Percentiles rank a stretch among this genome's conserved stretches.
Evolutionary conservation across 2,329 filamentous ascomycete species (phyloP).

Genomic region (Pseudogymnoascus sp.): DNA sequence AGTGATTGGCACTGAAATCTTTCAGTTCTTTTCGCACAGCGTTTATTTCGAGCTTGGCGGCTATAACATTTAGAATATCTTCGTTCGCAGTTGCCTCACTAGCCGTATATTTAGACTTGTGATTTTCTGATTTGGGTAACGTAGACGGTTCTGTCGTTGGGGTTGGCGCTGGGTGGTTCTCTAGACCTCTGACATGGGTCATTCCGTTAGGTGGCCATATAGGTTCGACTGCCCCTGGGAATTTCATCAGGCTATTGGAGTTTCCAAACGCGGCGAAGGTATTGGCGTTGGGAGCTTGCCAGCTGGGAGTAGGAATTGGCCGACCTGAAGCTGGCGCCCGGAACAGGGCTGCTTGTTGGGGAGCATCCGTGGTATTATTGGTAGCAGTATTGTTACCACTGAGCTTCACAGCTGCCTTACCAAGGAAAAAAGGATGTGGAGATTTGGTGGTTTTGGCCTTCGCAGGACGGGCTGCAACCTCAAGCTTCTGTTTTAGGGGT

Average conservation of each 20-base stretch:
- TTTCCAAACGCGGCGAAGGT: slow-evolving; percentile 12
- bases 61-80: slow-evolving; percentile 23
- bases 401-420: slow-evolving; percentile 38
- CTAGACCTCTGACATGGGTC: slow-evolving; percentile 52
- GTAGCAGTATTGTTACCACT: slow-evolving; percentile 21
- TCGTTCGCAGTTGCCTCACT: slow-evolving; percentile 21
- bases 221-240: slow-evolving; percentile 59
- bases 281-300: slow-evolving; percentile 2
- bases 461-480: slow-evolving; percentile 1
- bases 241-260: slow-evolving; percentile 38
- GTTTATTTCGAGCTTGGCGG: slow-evolving; percentile 7
- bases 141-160: background rate
- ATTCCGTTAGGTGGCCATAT: slow-evolving; percentile 65
- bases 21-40: slow-evolving; percentile 10
- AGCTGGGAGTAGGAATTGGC: slow-evolving; percentile 13
- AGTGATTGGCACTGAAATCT: slow-evolving; percentile 24
- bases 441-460: background rate
- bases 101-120: slow-evolving; percentile 27
- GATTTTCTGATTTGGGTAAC: slow-evolving; percentile 10
- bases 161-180: background rate
- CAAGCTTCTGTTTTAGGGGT: slow-evolving; percentile 17
- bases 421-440: slow-evolving; percentile 61
- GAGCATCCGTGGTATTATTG: slow-evolving; percentile 30
- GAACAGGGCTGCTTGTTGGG: background rate
- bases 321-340: slow-evolving; percentile 16